phyloP scores from a whole-genome alignment of 306 rosid genomes.

The Rosa persica region DNA sequence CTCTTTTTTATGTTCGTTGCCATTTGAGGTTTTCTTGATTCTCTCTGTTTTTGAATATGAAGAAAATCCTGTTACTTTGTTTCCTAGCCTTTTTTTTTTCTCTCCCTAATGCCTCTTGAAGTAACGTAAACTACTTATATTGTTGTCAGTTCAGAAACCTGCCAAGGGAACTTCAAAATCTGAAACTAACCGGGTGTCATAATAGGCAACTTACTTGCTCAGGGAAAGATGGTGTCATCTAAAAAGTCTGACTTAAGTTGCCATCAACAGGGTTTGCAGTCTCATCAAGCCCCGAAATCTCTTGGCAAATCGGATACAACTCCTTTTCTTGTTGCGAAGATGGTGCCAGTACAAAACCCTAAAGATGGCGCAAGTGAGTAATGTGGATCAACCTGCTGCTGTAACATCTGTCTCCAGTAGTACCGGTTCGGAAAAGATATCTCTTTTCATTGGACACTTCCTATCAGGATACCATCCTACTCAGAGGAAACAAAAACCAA shows the following conservation, averaged over 20 bases:
- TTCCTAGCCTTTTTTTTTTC: not conserved
- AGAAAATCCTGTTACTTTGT: slow-evolving; percentile 1
- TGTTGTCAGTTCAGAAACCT: no score
- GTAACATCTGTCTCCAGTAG: not conserved
- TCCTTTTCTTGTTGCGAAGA: no score
- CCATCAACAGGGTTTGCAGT: no score
- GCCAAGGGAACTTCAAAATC: no score
- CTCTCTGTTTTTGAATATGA: slow-evolving; percentile 14
- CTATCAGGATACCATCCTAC: not conserved
- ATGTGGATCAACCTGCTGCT: not conserved
- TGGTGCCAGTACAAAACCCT: no score
- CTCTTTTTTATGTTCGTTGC: slow-evolving; percentile 19
- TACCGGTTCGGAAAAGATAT: not conserved
- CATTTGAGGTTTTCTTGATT: slow-evolving; percentile 7
- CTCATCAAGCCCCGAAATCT: no score
- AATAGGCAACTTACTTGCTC: not conserved
- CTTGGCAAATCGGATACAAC: no score
- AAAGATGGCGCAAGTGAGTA: not conserved
- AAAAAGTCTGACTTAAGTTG: no score
- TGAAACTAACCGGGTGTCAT: not conserved
- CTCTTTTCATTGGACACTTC: not conserved
- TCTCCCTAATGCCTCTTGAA: no score
- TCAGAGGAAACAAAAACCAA: not conserved
- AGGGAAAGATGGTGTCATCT: not conserved
- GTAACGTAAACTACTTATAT: no score